Evolutionary conservation across 1,284 basidiomycete genomes (phyloP).

Genomic region (Ustilago lituana): DNA sequence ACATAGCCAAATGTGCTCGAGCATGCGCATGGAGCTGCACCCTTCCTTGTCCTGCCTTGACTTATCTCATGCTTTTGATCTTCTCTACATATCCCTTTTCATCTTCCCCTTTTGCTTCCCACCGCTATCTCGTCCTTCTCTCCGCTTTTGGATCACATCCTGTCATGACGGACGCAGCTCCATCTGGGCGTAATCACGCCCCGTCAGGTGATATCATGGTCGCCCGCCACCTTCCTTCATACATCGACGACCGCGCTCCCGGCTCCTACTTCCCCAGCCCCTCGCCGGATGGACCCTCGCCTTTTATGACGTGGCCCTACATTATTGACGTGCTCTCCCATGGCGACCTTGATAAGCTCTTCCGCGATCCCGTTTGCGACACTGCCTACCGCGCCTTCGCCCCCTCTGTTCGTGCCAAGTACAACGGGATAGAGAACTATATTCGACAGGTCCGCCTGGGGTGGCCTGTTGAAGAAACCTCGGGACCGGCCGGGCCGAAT

Average conservation of each 20-base stretch:
- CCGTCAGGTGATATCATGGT: constrained; percentile 13
- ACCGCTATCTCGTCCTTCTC: no score
- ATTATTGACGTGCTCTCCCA: constrained; percentile 21
- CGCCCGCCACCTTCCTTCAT: constrained; percentile 14
- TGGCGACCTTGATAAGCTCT: constrained; percentile 57
- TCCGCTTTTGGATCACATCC: no score
- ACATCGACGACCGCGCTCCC: constrained; percentile 22
- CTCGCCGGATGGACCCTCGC: background rate
- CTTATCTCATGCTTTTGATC: no score
- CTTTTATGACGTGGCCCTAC: constrained; percentile 40
- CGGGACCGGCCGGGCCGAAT: constrained; percentile 9
- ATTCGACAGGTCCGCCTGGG: constrained; percentile 47
- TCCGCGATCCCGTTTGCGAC: constrained; percentile 46
- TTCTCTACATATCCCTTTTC: no score
- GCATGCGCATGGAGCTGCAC: no score
- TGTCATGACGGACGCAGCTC: no score
- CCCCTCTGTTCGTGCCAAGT: constrained; percentile 21
- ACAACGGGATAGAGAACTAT: constrained; percentile 52
- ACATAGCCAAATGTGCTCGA: no score
- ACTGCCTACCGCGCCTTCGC: constrained; percentile 48
- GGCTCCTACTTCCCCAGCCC: constrained; percentile 33
- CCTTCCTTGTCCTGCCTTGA: no score
- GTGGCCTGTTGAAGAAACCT: constrained; percentile 33
- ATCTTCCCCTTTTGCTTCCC: no score
- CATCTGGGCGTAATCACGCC: no score